Percentiles rank a stretch among this genome's conserved stretches.
Evolutionary conservation across 768 basidiomycete genomes (phyloP).

Genomic region (Pleurotus cornucopiae): DNA sequence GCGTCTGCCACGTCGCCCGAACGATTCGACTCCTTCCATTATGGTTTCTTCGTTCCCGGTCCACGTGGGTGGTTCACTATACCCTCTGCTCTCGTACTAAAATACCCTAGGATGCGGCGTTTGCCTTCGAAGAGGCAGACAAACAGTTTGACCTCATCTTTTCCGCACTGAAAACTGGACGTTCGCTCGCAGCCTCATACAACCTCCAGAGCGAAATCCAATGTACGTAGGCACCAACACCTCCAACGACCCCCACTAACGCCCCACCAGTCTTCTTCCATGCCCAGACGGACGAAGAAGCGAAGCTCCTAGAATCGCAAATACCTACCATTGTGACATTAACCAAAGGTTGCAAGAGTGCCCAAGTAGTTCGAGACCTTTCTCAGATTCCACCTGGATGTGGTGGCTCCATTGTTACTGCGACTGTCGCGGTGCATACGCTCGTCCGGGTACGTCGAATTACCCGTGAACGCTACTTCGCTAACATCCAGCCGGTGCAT

Average conservation of each 20-base stretch:
- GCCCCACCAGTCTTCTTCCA: conserved; percentile 67
- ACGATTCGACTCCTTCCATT: conserved; percentile 80
- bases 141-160: conserved; percentile 86
- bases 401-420: conserved; percentile 75
- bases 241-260: conserved; percentile 6
- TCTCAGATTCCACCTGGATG: conserved; percentile 84
- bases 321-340: conserved; percentile 71
- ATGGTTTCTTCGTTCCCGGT: conserved; percentile 86
- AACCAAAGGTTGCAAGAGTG: conserved; percentile 84
- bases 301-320: conserved; percentile 67
- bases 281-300: conserved; percentile 58
- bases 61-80: conserved; percentile 45
- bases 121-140: conserved; percentile 69
- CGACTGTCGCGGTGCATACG: conserved; percentile 72
- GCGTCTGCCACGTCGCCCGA: conserved; percentile 80
- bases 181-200: conserved; percentile 87
- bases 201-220: conserved; percentile 84
- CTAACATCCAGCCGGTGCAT: conserved; percentile 1
- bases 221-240: conserved; percentile 40
- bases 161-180: conserved; percentile 68
- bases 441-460: conserved; percentile 71
- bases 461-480: no score
- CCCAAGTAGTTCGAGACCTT: conserved; percentile 58
- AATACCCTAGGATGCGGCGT: conserved; percentile 47
- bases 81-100: neutral